Evolutionary conservation across 495 filamentous ascomycete genomes (phyloP), one percentile per base, ranked within the genome.

Genomic region (Penicillium silybi): DNA sequence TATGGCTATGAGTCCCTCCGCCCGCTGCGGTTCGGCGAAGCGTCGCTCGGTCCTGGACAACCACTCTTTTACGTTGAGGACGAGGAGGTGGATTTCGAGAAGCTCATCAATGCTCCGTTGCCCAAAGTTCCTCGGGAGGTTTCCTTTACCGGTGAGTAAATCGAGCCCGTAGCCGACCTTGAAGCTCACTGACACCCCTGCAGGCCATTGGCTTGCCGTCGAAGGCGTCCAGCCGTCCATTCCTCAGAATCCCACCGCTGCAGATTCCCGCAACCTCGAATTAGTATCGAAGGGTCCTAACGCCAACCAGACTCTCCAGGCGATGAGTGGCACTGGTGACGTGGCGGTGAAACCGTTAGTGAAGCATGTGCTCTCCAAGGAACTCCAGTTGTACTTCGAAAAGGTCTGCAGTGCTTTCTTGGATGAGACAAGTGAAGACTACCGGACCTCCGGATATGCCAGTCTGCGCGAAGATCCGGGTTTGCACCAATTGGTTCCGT

Each of bases 31-130:
- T 98, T 92, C 61, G 95, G 95, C 22, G 93, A 97, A 70, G 93
- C 93, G 2, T 92, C 87, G 13, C 74, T 98, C 29, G 93, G 93
- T 0, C 90, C 92, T 7, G 90, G 90, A n/a, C 92, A 97, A 67
- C 91, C 92, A 35, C 76, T 98, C 13, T 98, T 88, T 75, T 98
- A 98, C 61, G 87, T 98, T 25, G 95, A 98, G 64, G 93, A 98
- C 70, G 93, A 98, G 61, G 93, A 98, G 74, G 85, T 97, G 25
- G 93, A 98, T 65, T 97, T 98, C 63, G 93, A 98, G 72, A 97
- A 97, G 72, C 71, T 98, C 56, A 97, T 98, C 65, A 98, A 98
- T 73, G 88, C 88, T 37, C 89, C 93, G 6, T 71, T 98, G 50
- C 93, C 93, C 6, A 97, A 92, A 61, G 90, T 98, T 11, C 95